A percentile compares a stretch with the other conserved stretches of the same genome.
These are phyloP conservation scores for Lentinula sp. DNA, from an alignment of 768 basidiomycete species.

Conservation along the genomic window DNA sequence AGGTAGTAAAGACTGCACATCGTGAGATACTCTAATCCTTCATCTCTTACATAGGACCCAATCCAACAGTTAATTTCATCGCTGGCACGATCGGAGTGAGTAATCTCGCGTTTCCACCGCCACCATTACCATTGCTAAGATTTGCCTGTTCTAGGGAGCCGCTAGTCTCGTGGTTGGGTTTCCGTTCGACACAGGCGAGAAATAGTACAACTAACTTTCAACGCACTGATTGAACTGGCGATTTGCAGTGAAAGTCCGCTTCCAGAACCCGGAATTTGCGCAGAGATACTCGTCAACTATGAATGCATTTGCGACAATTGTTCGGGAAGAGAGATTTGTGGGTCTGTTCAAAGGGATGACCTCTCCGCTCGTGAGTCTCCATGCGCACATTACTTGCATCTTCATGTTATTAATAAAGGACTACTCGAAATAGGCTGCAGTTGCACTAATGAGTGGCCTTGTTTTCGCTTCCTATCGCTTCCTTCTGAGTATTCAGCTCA, in stretches of 20 bases:
- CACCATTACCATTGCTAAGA: not conserved
- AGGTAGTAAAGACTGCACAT: not conserved
- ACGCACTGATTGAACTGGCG: not conserved
- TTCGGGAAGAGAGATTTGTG: conserved; percentile 60
- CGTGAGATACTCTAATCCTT: not conserved
- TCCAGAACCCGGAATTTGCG: conserved; percentile 60
- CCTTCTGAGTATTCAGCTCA: conserved; percentile 63
- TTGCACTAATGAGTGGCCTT: conserved; percentile 77
- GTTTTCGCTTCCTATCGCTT: conserved; percentile 84
- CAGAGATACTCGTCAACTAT: conserved; percentile 55
- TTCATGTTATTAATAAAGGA: not conserved
- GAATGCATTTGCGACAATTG: conserved; percentile 62
- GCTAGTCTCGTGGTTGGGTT: conserved; percentile 66
- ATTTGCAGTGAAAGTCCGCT: conserved; percentile 67
- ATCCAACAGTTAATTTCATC: conserved; percentile 69
- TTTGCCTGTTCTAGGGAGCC: conserved; percentile 38
- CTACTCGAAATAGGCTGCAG: conserved; percentile 43
- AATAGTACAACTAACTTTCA: not conserved
- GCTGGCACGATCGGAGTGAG: conserved; percentile 63
- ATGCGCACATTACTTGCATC: not conserved
- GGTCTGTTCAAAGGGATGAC: conserved; percentile 74
- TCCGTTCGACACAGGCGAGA: conserved; percentile 66
- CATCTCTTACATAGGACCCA: conserved; percentile 22
- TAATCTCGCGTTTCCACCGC: conserved; percentile 24
- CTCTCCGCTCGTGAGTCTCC: conserved; percentile 61